Conservation (phyloP, 2,329 filamentous ascomycete species). For the Colletotrichum costaricense region DNA sequence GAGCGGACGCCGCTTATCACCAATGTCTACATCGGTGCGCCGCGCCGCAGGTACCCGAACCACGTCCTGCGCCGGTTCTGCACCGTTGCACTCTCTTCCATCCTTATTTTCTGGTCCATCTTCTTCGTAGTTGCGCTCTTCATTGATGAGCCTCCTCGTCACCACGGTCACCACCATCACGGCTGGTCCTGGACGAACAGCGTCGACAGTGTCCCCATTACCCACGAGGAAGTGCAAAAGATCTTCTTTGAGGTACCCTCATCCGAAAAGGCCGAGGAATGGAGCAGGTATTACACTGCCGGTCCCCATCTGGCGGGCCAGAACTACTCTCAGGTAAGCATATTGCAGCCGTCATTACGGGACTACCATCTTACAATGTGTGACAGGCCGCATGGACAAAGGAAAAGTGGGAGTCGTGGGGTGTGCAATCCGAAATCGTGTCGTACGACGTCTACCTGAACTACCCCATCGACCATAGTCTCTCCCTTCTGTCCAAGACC, state of each 20-base stretch:
- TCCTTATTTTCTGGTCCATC: conserved; percentile 62
- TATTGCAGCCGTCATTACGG: background rate
- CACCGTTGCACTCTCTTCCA: conserved; percentile 68
- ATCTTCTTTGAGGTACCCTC: conserved; percentile 71
- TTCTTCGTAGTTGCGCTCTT: conserved; percentile 62
- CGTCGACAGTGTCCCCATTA: conserved; percentile 43
- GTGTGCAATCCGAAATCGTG: conserved; percentile 71
- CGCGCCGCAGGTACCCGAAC: conserved; percentile 67
- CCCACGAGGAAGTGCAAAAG: conserved; percentile 62
- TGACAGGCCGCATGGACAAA: conserved; percentile 77
- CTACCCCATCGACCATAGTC: conserved; percentile 77
- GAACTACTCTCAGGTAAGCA: conserved; percentile 75
- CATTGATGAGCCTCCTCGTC: conserved; percentile 45
- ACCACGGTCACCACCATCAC: conserved; percentile 47
- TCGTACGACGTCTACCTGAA: conserved; percentile 84
- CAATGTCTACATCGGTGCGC: conserved; percentile 66
- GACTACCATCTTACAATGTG: conserved; percentile 26
- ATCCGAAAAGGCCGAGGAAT: conserved; percentile 70
- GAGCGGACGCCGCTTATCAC: conserved; percentile 77
- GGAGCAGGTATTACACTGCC: conserved; percentile 82
- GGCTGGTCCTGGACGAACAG: conserved; percentile 41
- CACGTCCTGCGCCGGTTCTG: conserved; percentile 73
- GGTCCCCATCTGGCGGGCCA: conserved; percentile 82
- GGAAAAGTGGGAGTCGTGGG: conserved; percentile 79
- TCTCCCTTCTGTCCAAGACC: conserved; percentile 71